A percentile compares a stretch with the other conserved stretches of the same genome.
These are phyloP conservation scores for Oryza rufipogon DNA, from an alignment of 176 grass and related monocot genomes.

Conservation along the genomic window DNA sequence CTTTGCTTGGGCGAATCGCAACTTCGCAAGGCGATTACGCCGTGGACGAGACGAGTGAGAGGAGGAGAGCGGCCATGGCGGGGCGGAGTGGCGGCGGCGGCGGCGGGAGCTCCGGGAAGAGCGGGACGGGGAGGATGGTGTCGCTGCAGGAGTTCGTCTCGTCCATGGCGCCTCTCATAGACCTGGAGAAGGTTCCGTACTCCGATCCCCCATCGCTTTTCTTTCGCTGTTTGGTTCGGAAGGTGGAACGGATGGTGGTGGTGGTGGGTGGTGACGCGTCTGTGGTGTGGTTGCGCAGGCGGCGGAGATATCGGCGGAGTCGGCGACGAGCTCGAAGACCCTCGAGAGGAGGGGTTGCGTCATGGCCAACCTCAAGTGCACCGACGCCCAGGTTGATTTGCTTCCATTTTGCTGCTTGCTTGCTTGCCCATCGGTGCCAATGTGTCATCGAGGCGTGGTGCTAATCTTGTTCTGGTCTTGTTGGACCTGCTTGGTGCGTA, in stretches of 20 bases:
- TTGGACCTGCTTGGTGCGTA: conserved; percentile 38
- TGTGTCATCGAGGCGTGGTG: background rate
- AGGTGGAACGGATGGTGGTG: background rate
- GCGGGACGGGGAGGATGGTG: conserved; percentile 35
- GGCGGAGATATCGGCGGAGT: conserved; percentile 73
- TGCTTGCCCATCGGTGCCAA: background rate
- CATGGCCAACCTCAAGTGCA: conserved; percentile 90
- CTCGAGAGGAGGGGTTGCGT: conserved; percentile 77
- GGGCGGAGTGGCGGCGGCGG: conserved; percentile 3
- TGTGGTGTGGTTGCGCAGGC: conserved; percentile 40
- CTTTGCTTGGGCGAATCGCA: background rate
- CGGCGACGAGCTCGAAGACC: conserved; percentile 60
- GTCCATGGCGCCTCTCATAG: conserved; percentile 76
- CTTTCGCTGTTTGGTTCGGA: background rate
- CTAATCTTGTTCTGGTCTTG: background rate
- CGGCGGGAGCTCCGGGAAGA: conserved; percentile 31
- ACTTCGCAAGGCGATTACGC: conserved; percentile 4
- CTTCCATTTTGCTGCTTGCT: conserved; percentile 9
- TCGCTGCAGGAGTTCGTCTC: conserved; percentile 77
- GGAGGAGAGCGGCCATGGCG: conserved; percentile 25
- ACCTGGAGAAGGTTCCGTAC: conserved; percentile 73
- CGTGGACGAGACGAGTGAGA: background rate
- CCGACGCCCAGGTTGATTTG: conserved; percentile 69
- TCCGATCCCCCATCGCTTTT: background rate
- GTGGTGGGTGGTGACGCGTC: background rate